Base-by-base conservation (phyloP, 2,329 filamentous ascomycete genomes). In the Coniochaeta prunicola region DNA sequence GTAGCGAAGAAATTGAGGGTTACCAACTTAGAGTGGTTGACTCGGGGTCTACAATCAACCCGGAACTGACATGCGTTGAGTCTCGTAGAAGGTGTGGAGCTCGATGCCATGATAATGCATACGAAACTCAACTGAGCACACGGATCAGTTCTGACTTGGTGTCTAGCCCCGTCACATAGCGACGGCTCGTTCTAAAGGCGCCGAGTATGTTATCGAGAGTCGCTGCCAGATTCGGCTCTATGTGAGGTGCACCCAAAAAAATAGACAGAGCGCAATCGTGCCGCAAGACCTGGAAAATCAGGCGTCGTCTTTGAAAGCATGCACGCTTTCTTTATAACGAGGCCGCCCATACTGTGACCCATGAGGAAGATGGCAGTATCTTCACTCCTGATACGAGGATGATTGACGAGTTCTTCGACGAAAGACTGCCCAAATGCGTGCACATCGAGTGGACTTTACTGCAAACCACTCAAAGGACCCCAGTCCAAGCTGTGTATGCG, bases 331-430 rank as follows among this genome's bases (percentile, higher is more conserved):
- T 75, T 75, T 28, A 69, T 64, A 1, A 75, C 69, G 0, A 75
- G 63, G 0, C 72, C 73, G 5, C 74, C 74, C 71, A 76, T 74
- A 57, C 70, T 73, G 53, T 76, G 73, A 2, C 64, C 72, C n/a
- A 75, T 63, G 15, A 76, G 66, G 12, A 76, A 64, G 4, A 74
- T 45, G 1, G 30, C 61, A 1, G 63, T 36, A 36, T 36, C 33
- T 12, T 36, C 65, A 12, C 48, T 58, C 31, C 59, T 26, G 13
- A 34, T 58, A 5, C 45, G 58, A 1, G 59, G 13, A 70, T 67
- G 2, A 45, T 17, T 1, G 71, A 70, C 0, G 64, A 66, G 48
- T 72, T 66, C 63, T n/a, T 58, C 61, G 12, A 74, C 63, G 1
- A 75, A 60, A 3, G 66, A 63, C n/a, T 57, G 61, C 2, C 69